Evolutionary conservation across 2,329 filamentous ascomycete genomes (phyloP).

Genomic region (Botryotinia calthae): DNA sequence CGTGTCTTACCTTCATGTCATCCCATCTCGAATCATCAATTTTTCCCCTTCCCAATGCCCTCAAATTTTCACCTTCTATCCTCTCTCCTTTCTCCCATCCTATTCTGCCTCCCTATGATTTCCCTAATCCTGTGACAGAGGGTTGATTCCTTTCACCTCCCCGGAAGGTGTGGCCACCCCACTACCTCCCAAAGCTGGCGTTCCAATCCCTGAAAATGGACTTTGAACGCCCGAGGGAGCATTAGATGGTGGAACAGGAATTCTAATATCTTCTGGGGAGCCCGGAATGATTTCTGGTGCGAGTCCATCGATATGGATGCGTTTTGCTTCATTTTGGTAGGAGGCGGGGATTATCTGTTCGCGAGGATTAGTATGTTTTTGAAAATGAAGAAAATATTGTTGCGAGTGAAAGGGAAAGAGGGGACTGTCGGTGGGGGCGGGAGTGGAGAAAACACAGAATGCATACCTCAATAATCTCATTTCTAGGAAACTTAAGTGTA

Average conservation of each 20-base stretch:
- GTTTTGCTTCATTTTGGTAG: conserved; percentile 93
- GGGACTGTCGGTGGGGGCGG: neutral
- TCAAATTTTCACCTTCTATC: neutral
- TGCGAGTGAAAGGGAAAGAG: neutral
- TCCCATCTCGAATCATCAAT: neutral
- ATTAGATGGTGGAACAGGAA: conserved; percentile 63
- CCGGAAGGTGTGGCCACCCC: neutral
- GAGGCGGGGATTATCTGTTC: conserved; percentile 82
- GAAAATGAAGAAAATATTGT: neutral
- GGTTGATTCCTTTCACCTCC: neutral
- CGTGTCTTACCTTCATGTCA: neutral
- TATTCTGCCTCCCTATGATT: neutral
- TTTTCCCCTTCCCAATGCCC: neutral
- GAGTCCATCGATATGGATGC: conserved; percentile 77
- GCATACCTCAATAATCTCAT: conserved; percentile 88
- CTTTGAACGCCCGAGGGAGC: conserved; percentile 46
- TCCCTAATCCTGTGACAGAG: conserved; percentile 8
- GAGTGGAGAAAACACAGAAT: neutral
- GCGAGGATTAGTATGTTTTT: neutral
- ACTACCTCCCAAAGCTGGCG: conserved; percentile 20
- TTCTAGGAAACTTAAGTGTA: conserved; percentile 84
- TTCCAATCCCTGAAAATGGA: conserved; percentile 33
- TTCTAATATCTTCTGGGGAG: conserved; percentile 77
- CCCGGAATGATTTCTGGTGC: conserved; percentile 64
- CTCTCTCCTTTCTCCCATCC: neutral